Base-by-base conservation (phyloP, 176 grass and related monocot genomes). In the Cocos nucifera region DNA sequence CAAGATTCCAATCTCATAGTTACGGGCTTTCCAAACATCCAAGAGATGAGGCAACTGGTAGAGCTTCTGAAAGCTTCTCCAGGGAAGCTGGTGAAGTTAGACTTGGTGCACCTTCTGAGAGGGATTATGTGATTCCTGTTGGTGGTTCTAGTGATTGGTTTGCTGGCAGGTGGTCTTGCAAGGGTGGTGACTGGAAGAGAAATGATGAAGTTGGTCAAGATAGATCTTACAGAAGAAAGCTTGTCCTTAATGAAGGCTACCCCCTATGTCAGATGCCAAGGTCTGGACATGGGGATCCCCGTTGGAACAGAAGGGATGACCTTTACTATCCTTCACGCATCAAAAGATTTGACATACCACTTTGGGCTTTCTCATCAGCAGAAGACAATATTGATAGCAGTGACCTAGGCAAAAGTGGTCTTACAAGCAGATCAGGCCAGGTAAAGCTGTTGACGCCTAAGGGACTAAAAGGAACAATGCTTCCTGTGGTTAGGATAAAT, bases 131-230 rank as follows among this genome's bases (percentile, higher is more conserved):
- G 56, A 60, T 79, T 48, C 56, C 64, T 59, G 20, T 56, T 63
- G 72, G 61, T 73, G 79, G 84, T 57, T 67, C 63, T 67, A 79
- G 69, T n/a, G 87, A 90, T 65, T 85, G 78, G 87, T 90, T 86
- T 73, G 78, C 81, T 83, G 87, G 78, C 58, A 87, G 78, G 63
- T 87, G 83, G 84, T 78, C 78, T 71, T 98, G 84, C 77, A 81
- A 82, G 92, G 84, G 93, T 54, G 93, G 93, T 73, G 93, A 98
- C 71, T 98, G 93, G 93, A 92, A 78, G 74, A 82, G 84, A 79
- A 87, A 92, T 21, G 87, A 92, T 55, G 93, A 98, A 61, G 71
- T 66, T 63, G 62, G 65, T 71, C 87, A 79, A 79, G 87, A 90
- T 39, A 85, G 59, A 68, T 77, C 69, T 44, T 82, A 67, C 61